These are phyloP conservation scores for Penicillium glabrum DNA, from an alignment of 2,329 filamentous ascomycete genomes.

Conservation along the genomic window DNA sequence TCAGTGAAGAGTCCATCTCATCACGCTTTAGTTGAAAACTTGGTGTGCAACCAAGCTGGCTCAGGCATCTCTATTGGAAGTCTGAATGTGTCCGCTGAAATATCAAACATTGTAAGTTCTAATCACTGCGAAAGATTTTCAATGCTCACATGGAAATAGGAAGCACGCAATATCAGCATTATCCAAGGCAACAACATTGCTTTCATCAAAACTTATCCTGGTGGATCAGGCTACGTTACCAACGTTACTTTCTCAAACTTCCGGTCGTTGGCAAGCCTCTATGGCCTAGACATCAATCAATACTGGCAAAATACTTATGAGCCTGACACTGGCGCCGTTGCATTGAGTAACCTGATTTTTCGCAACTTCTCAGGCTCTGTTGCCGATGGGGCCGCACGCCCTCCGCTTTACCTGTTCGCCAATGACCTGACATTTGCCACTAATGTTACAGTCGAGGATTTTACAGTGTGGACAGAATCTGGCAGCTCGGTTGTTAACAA, in stretches of 20 bases:
- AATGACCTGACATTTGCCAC: slow-evolving; percentile 32
- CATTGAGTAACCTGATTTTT: slow-evolving; percentile 25
- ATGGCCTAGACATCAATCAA: slow-evolving; percentile 25
- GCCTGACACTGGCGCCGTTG: slow-evolving; percentile 24
- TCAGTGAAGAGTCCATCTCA: slow-evolving; percentile 40
- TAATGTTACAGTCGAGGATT: slow-evolving; percentile 34
- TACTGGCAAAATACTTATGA: slow-evolving; percentile 28
- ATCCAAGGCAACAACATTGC: slow-evolving; percentile 40
- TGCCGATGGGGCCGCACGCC: slow-evolving; percentile 28
- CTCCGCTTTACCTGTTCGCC: slow-evolving; percentile 32
- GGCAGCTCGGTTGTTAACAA: slow-evolving; percentile 29
- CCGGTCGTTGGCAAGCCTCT: slow-evolving; percentile 24
- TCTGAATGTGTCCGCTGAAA: slow-evolving; percentile 31
- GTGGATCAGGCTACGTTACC: slow-evolving; percentile 38
- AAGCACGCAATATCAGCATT: slow-evolving; percentile 36
- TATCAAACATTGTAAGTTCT: slow-evolving; percentile 30
- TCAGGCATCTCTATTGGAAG: slow-evolving; percentile 41
- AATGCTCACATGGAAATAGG: slow-evolving; percentile 11
- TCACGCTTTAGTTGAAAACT: slow-evolving; percentile 35
- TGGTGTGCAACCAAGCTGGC: slow-evolving; percentile 39
- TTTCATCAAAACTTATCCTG: slow-evolving; percentile 43
- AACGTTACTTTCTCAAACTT: slow-evolving; percentile 35
- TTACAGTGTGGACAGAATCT: slow-evolving; percentile 35
- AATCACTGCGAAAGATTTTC: not conserved
- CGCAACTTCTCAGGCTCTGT: slow-evolving; percentile 34